Base-by-base conservation (phyloP, 1,284 basidiomycete genomes). In the Porphyrellus sp. region DNA sequence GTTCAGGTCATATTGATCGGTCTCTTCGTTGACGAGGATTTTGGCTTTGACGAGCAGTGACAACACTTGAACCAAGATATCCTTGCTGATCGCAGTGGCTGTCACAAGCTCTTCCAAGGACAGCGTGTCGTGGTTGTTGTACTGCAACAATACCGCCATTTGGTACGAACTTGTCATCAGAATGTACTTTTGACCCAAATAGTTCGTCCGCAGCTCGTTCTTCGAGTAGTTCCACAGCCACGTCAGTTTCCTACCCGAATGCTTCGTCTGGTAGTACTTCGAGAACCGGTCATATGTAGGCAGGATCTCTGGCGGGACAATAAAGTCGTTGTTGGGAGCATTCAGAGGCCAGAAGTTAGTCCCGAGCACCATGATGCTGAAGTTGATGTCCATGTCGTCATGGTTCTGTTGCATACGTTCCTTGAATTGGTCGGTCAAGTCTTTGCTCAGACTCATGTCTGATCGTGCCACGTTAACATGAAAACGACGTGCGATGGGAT, bases 221-320 rank as follows among this genome's bases (percentile, higher is more conserved):
- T 96, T 95, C 31, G 89, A 93, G 69, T 96, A 89, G 68, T 98
- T 96, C 96, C 96, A 98, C 18, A 98, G 73, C 96, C 96, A 99
- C 0, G 91, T 95, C 24, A 99, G 79, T 66, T 97, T 97, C 56
- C 97, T 89, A 21, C 96, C 96, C 5, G 88, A 90, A 72, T 96
- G 93, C 74, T 96, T 94, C 63, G 86, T 88, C 64, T 91, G 87
- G 73, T 98, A 98, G 77, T 94, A 98, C 60, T 89, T 85, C 62
- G 87, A 83, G 79, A 99, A 99, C 18, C 91, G 85, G 62, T 98
- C 91, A 71, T 94, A 93, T 2, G 90, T 91, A 15, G 87, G 79
- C 39, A 87, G 74, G 59, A 99, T 88, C 67, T 98, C 93, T 6
- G 84, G 77, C 3, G 96, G 96, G 49, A 98, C 89, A 58, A 86